These are phyloP conservation scores for Aspergillus pseudotamarii DNA, from an alignment of 2,329 filamentous ascomycete species.

Conservation along the genomic window DNA sequence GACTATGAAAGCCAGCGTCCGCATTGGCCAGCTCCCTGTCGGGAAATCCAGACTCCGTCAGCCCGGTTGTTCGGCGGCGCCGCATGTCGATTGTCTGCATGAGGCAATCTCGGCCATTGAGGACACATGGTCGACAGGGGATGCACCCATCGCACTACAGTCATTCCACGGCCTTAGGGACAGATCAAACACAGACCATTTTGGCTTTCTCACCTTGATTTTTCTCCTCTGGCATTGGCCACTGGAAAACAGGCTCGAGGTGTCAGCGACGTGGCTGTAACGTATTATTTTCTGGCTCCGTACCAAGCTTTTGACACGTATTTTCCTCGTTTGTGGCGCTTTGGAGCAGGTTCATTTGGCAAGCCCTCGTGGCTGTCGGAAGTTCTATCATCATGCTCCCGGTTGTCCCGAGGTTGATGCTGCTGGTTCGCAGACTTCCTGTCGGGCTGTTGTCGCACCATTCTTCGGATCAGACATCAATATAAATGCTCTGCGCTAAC, in stretches of 20 bases:
- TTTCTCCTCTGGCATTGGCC: conserved; percentile 23
- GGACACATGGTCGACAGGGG: conserved; percentile 21
- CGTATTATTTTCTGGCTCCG: neutral
- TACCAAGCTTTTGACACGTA: conserved; percentile 28
- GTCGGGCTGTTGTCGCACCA: neutral
- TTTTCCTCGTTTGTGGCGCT: conserved; percentile 21
- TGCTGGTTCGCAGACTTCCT: neutral
- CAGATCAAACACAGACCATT: neutral
- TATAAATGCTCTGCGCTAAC: neutral
- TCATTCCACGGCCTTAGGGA: neutral
- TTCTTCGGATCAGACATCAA: neutral
- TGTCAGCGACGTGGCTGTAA: neutral
- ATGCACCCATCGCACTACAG: conserved; percentile 22
- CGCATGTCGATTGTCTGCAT: conserved; percentile 12
- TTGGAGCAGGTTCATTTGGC: neutral
- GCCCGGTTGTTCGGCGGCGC: conserved; percentile 1
- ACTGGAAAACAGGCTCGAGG: conserved; percentile 2
- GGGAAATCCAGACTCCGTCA: neutral
- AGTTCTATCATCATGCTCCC: neutral
- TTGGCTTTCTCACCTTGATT: conserved; percentile 19
- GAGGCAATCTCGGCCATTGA: conserved; percentile 13
- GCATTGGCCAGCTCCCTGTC: neutral
- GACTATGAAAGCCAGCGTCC: neutral
- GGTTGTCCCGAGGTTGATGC: neutral
- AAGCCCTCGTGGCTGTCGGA: neutral